Evolutionary conservation across 2,329 filamentous ascomycete species (phyloP), one percentile per base, ranked within the genome.

Genomic region (Fusarium newnesense): DNA sequence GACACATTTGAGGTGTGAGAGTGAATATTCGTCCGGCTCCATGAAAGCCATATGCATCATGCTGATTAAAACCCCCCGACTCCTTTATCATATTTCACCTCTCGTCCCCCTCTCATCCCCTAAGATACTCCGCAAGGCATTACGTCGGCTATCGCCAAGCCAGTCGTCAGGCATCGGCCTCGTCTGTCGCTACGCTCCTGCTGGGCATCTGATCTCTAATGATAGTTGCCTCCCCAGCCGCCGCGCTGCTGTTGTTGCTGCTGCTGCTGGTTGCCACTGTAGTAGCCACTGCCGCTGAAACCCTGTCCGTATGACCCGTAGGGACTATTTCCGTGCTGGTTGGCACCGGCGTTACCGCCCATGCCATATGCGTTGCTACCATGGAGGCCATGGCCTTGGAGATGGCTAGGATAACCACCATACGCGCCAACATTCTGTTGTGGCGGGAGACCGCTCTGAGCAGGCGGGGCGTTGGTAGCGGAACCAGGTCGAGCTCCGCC

Each of bases 221-320:
- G 84, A 84, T 90, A 90, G 85, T 90, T 90, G 75, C 85, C 85
- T 75, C 88, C 88, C 88, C 88, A 90, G 77, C 88, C 88, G 72
- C 87, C 85, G 69, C 85, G 78, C 70, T 80, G 79, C 37, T 79
- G 79, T 67, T 81, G 79, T 54, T 83, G 82, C 66, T 85, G 81
- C 56, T 85, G 81, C 66, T 80, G 78, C 56, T 81, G 78, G 68
- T 76, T 75, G 46, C 81, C 82, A 64, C 76, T 79, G 64, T 83
- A 84, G 78, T 88, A 88, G 81, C 86, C 87, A 72, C 81, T 84
- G 69, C 83, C 83, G 70, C 82, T 82, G 70, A 85, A 83, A 56
- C 83, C 85, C 67, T 84, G 84, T 58, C 84, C 85, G 71, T 89
- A 90, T 30, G 84, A 85, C 50, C 85, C 86, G 70, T 90, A 90